Base-by-base conservation (phyloP, 768 basidiomycete species). In the Tulasnella sp. region DNA sequence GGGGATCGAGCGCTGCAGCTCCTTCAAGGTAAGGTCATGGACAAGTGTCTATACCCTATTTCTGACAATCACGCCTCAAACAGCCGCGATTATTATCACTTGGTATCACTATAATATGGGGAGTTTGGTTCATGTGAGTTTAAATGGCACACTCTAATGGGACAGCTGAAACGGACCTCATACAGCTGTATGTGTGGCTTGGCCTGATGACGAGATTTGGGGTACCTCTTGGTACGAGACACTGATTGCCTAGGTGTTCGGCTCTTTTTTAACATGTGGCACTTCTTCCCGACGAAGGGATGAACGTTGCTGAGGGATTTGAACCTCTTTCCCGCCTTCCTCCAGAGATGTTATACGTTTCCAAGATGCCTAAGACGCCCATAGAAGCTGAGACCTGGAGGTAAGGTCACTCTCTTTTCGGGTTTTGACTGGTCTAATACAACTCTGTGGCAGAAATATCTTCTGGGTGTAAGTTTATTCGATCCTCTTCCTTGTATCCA, bases 91-190 rank as follows among this genome's bases (percentile, higher is more conserved):
- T 16, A 31, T 77, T 41, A 50, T 41, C 16, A 18, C 18, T 6
- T 77, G 76, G 76, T 77, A 50, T 64, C 48, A 77, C 54, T 77
- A 77, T 60, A 77, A 50, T 22, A 48, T n/a, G 37, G 76, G 76
- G n/a, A 31, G 2, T 1, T 6, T 64, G 12, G n/a, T 77, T 22
- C 48, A 22, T 6, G 76, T 77, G 28, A 31, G 76, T 31, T 54
- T 8, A 18, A 28, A 58, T 44, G 20, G 7, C 58, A 1, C 5
- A 14, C 18, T 6, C 18, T 31, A 11, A 44, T 42, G n/a, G 3
- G 40, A 22, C 11, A 58, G 7, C 20, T 54, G 3, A 60, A 16
- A 58, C 40, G 14, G 31, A 44, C 3, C 2, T 14, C 54, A 1
- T 41, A 11, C 48, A 77, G 76, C 9, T 60, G 31, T 60, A 41